Conservation (phyloP, 2,329 filamentous ascomycete genomes). For the Fusarium marasasianum region DNA sequence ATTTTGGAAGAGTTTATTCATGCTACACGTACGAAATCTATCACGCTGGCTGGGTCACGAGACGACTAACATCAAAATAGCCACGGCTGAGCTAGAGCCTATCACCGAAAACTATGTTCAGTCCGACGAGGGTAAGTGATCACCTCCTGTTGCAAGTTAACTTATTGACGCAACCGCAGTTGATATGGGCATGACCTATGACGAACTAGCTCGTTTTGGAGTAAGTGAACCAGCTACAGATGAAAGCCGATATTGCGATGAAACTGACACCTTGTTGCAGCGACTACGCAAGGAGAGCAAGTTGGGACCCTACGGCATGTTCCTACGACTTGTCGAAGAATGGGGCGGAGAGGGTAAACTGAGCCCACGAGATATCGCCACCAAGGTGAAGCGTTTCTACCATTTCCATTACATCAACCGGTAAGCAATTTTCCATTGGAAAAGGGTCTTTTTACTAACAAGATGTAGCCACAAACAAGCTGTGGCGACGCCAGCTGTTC, state of each 20-base stretch:
- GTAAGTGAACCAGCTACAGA: neutral
- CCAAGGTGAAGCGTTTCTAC: conserved; percentile 48
- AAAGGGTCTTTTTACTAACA: neutral
- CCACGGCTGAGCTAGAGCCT: conserved; percentile 57
- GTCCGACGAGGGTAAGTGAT: neutral
- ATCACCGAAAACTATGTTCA: conserved; percentile 47
- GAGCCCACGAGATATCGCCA: conserved; percentile 50
- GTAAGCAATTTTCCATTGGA: neutral
- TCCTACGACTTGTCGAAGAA: conserved; percentile 51
- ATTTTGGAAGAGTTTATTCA: conserved; percentile 70
- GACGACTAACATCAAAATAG: neutral
- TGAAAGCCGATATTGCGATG: neutral
- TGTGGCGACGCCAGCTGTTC: conserved; percentile 18
- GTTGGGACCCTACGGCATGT: conserved; percentile 53
- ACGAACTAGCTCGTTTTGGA: conserved; percentile 53
- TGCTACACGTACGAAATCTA: conserved; percentile 57
- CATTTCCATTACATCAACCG: conserved; percentile 43
- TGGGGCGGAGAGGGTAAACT: conserved; percentile 48
- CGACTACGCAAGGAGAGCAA: conserved; percentile 54
- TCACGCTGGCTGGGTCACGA: too few relatives aligned
- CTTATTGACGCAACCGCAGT: conserved; percentile 25
- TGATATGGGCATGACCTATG: conserved; percentile 57
- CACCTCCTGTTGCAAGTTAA: neutral
- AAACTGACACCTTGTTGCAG: neutral
- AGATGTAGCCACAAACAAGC: conserved; percentile 16